Evolutionary conservation across 164 flowering plant species (phyloP).

Genomic region (Malania oleifera): DNA sequence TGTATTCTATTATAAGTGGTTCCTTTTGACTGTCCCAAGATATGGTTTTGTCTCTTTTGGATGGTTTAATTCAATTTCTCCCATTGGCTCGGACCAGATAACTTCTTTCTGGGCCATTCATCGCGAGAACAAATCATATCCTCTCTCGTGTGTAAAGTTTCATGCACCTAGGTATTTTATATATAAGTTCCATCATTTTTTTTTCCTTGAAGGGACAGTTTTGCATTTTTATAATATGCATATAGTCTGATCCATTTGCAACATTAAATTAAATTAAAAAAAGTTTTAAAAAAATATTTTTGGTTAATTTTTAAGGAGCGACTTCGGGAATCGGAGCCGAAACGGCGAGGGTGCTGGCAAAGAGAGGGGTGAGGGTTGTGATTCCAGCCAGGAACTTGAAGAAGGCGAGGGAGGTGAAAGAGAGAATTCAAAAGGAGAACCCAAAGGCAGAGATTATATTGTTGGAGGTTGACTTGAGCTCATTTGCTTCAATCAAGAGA

Average conservation of each 20-base stretch:
- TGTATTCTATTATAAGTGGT: conserved; percentile 4
- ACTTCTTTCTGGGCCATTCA: background rate
- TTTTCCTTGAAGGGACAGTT: background rate
- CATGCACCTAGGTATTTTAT: background rate
- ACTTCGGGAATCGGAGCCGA: conserved; percentile 95
- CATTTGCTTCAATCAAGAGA: conserved; percentile 70
- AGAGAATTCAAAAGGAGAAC: conserved; percentile 48
- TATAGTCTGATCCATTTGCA: background rate
- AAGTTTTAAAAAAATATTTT: background rate
- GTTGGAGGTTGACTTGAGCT: conserved; percentile 81
- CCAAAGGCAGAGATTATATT: conserved; percentile 65
- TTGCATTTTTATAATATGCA: too few species aligned
- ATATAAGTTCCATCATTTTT: conserved; percentile 1
- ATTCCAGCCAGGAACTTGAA: conserved; percentile 79
- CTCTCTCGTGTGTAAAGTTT: too few species aligned
- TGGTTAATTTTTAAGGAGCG: conserved; percentile 43
- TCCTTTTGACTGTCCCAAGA: conserved; percentile 18
- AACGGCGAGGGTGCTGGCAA: conserved; percentile 87
- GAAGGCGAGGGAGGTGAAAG: conserved; percentile 58
- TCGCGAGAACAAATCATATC: too few species aligned
- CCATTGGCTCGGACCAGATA: conserved; percentile 21
- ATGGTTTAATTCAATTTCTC: background rate
- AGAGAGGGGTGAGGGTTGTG: conserved; percentile 78
- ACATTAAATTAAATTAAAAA: too few species aligned
- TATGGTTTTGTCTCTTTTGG: conserved; percentile 25